Conservation (phyloP, 1,139 yeast species). For the Wickerhamomyces sp. region DNA sequence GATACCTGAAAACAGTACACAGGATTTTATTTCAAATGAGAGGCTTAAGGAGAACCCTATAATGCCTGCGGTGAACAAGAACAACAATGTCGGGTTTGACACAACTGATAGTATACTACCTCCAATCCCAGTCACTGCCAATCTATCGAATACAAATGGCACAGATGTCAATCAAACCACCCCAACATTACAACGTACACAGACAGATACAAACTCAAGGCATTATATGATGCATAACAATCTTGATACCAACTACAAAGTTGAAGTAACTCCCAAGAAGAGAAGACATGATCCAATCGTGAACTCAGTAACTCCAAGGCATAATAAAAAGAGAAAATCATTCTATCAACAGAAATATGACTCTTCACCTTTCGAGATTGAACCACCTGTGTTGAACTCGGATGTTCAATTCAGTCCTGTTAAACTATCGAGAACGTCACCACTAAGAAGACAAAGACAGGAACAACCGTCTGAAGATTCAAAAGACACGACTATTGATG, state of each 20-base stretch:
- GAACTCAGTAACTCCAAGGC: conserved; percentile 18
- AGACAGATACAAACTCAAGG: conserved; percentile 18
- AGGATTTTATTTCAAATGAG: conserved; percentile 4
- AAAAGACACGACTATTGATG: conserved; percentile 1
- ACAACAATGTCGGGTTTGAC: conserved; percentile 17
- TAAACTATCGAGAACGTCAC: conserved; percentile 1
- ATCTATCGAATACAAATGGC: conserved; percentile 20
- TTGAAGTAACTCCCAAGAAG: conserved; percentile 26
- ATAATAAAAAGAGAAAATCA: conserved; percentile 30
- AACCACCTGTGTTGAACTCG: conserved; percentile 27
- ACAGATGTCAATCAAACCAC: conserved; percentile 22
- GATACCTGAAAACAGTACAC: background rate
- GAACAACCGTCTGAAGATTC: too few species aligned
- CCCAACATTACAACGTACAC: conserved; percentile 25
- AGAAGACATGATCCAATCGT: conserved; percentile 20
- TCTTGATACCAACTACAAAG: conserved; percentile 34
- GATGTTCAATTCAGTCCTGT: conserved; percentile 26
- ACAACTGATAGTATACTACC: conserved; percentile 24
- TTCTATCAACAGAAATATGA: conserved; percentile 40
- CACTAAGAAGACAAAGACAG: conserved; percentile 10
- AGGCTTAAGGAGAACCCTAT: conserved; percentile 18
- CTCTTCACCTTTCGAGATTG: conserved; percentile 45
- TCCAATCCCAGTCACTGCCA: conserved; percentile 19
- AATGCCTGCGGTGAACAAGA: conserved; percentile 19
- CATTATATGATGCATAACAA: conserved; percentile 22